Evolutionary conservation across 2,329 filamentous ascomycete species (phyloP).

Genomic region (Ceratocystis alfenasii): DNA sequence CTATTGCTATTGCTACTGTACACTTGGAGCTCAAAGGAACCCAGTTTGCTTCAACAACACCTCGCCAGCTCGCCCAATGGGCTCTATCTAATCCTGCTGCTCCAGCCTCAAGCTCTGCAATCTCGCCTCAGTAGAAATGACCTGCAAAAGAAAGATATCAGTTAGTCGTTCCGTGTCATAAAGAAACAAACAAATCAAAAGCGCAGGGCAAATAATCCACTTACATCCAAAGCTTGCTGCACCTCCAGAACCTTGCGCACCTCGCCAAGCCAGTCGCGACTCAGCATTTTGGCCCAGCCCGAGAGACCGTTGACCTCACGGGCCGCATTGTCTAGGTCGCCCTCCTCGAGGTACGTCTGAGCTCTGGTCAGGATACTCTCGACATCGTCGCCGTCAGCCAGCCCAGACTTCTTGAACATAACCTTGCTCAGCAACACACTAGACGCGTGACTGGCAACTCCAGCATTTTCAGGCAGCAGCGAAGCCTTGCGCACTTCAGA

Average conservation of each 20-base stretch:
- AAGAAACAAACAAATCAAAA: neutral
- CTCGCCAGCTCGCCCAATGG: neutral
- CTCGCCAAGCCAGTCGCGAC: constrained; percentile 86
- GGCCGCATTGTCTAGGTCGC: constrained; percentile 79
- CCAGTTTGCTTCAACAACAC: constrained; percentile 2
- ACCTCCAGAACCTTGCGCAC: constrained; percentile 88
- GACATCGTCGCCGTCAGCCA: constrained; percentile 75
- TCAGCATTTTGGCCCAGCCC: constrained; percentile 92
- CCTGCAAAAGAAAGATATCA: constrained; percentile 36
- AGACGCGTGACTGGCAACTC: constrained; percentile 85
- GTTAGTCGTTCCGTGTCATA: constrained; percentile 25
- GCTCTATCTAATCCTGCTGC: constrained; percentile 17
- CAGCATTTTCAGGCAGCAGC: constrained; percentile 82
- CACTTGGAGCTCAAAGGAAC: constrained; percentile 20
- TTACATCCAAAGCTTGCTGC: constrained; percentile 87
- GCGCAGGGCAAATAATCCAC: constrained; percentile 29
- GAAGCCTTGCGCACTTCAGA: constrained; percentile 87
- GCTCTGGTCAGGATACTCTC: constrained; percentile 86
- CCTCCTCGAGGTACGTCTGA: constrained; percentile 83
- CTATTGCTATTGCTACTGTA: constrained; percentile 23
- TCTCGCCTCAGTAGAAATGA: constrained; percentile 81
- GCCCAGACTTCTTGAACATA: constrained; percentile 86
- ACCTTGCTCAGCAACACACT: constrained; percentile 84
- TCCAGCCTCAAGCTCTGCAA: constrained; percentile 56
- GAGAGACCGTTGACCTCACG: constrained; percentile 87